phyloP scores from a whole-genome alignment of 2,329 filamentous ascomycete genomes.

The Nannizziopsis barbatae region DNA sequence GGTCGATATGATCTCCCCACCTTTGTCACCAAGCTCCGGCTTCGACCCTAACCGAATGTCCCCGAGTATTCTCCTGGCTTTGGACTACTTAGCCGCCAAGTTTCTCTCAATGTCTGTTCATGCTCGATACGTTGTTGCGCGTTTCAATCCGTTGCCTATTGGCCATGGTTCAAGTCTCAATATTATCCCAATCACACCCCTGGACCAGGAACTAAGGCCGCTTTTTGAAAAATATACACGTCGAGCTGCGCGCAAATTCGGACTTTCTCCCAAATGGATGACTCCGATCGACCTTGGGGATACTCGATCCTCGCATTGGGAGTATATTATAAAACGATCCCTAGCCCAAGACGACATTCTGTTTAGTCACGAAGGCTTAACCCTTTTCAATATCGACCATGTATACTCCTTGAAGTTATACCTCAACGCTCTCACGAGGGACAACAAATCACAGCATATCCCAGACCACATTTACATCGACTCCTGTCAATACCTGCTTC shows the following conservation, averaged over 20 bases:
- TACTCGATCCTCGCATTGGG: conserved; percentile 12
- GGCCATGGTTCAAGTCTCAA: conserved; percentile 30
- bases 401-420: conserved; percentile 37
- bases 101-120: conserved; percentile 31
- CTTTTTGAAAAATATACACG: conserved; percentile 26
- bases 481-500: conserved; percentile 33
- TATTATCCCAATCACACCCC: conserved; percentile 28
- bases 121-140: conserved; percentile 32
- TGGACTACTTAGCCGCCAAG: conserved; percentile 34
- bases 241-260: conserved; percentile 30
- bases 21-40: conserved; percentile 31
- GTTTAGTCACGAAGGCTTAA: conserved; percentile 36
- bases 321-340: conserved; percentile 34
- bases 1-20: conserved; percentile 33
- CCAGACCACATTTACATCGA: conserved; percentile 27
- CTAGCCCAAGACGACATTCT: conserved; percentile 36
- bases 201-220: conserved; percentile 25
- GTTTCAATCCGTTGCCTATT: conserved; percentile 31
- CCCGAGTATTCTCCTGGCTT: conserved; percentile 28
- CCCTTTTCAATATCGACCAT: conserved; percentile 35
- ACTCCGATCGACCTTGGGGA: conserved; percentile 20
- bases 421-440: conserved; percentile 29
- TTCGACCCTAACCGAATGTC: conserved; percentile 26
- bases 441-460: conserved; percentile 18
- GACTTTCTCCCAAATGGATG: conserved; percentile 30